phyloP scores from a whole-genome alignment of 2,329 filamentous ascomycete species.

The Ceratocystis cacaofunesta region DNA sequence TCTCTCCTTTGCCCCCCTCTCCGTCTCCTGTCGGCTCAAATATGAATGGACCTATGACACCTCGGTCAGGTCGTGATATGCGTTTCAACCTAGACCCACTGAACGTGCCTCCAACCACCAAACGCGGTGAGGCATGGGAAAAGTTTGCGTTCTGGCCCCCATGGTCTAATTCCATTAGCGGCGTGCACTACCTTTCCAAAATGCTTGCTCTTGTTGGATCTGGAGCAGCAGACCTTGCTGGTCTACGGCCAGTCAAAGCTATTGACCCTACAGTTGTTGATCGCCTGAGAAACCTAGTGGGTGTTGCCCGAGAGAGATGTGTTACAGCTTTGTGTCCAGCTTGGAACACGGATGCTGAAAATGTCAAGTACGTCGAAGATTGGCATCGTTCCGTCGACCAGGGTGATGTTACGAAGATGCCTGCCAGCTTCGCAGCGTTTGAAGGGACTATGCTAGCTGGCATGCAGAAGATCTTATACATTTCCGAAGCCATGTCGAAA shows the following conservation, averaged over 20 bases:
- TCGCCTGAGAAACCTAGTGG: slow-evolving; percentile 59
- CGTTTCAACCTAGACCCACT: slow-evolving; percentile 67
- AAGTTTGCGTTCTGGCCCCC: slow-evolving; percentile 94
- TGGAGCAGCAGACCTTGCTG: slow-evolving; percentile 72
- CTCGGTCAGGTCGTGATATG: slow-evolving; percentile 48
- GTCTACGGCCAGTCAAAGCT: slow-evolving; percentile 49
- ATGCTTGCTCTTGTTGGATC: slow-evolving; percentile 72
- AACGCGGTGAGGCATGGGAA: slow-evolving; percentile 74
- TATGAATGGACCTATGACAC: slow-evolving; percentile 30
- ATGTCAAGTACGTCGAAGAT: slow-evolving; percentile 82
- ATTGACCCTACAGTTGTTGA: slow-evolving; percentile 48
- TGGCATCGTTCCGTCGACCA: slow-evolving; percentile 76
- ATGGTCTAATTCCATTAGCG: slow-evolving; percentile 78
- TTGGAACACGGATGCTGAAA: slow-evolving; percentile 88
- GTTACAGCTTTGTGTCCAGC: slow-evolving; percentile 73
- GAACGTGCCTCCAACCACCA: slow-evolving; percentile 63
- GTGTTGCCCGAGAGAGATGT: slow-evolving; percentile 66
- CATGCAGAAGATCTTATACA: slow-evolving; percentile 91
- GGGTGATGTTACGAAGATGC: slow-evolving; percentile 82
- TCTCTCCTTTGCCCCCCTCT: slow-evolving; percentile 61
- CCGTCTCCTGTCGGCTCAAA: slow-evolving; percentile 46
- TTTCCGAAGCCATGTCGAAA: slow-evolving; percentile 69
- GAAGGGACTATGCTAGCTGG: slow-evolving; percentile 68
- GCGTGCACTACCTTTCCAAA: slow-evolving; percentile 76
- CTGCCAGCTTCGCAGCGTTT: slow-evolving; percentile 69